Conservation (phyloP, 495 filamentous ascomycete genomes). For the Xylaria nigripes region DNA sequence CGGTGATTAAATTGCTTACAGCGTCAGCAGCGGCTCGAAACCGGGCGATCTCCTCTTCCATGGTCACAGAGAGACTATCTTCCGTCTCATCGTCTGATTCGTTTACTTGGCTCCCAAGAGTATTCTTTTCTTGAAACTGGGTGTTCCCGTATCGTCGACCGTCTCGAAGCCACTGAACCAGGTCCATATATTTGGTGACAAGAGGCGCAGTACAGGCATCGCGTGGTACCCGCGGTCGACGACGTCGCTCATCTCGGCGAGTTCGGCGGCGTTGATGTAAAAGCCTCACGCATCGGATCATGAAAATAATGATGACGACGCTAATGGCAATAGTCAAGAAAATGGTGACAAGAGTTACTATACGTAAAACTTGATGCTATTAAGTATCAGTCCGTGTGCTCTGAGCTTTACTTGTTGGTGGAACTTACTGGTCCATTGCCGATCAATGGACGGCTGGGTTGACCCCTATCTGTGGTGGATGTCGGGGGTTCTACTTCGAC, state of each 20-base stretch:
- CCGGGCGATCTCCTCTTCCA: constrained; percentile 40
- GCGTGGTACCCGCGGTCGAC: not conserved
- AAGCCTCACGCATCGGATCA: constrained; percentile 7
- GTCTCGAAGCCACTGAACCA: constrained; percentile 13
- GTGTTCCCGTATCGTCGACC: constrained; percentile 5
- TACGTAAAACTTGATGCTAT: not conserved
- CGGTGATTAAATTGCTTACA: constrained; percentile 39
- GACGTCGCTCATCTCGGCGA: not conserved
- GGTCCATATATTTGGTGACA: constrained; percentile 16
- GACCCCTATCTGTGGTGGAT: not conserved
- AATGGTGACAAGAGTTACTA: not conserved
- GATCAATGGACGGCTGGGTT: not conserved
- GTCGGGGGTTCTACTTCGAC: not conserved
- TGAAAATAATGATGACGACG: constrained; percentile 1
- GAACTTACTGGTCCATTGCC: not conserved
- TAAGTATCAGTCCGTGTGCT: not conserved
- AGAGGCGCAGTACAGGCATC: constrained; percentile 10
- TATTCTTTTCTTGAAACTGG: constrained; percentile 33
- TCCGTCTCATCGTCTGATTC: constrained; percentile 15
- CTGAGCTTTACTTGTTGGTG: not conserved
- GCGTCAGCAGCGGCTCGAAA: constrained; percentile 39
- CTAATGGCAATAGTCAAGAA: constrained; percentile 4
- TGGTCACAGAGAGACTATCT: constrained; percentile 24
- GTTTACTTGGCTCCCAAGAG: constrained; percentile 19
- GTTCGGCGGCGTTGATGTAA: constrained; percentile 4